phyloP scores from a whole-genome alignment of 179 eudicot genomes.

The Actinidia arguta region DNA sequence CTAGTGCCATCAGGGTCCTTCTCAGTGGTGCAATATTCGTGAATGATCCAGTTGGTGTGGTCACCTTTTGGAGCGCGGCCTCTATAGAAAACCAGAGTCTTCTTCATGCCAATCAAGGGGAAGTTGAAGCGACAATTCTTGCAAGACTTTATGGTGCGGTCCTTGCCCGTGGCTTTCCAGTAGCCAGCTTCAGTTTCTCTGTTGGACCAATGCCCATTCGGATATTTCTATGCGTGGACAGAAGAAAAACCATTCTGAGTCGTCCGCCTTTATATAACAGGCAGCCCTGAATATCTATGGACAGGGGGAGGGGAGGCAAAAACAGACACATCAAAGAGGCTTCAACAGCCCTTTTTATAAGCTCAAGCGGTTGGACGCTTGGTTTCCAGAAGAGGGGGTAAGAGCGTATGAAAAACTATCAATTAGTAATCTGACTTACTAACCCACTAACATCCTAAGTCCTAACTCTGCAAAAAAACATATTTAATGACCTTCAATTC shows the following conservation, averaged over 20 bases:
- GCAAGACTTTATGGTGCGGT: constrained; percentile 65
- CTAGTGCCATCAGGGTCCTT: constrained; percentile 78
- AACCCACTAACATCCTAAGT: no score
- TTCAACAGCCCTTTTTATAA: not conserved
- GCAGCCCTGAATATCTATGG: constrained; percentile 72
- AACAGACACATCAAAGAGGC: constrained; percentile 1
- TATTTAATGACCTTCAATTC: no score
- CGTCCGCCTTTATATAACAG: constrained; percentile 60
- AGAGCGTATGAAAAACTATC: not conserved
- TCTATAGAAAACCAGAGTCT: constrained; percentile 85
- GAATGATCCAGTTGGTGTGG: constrained; percentile 92
- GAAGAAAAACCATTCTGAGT: constrained; percentile 95
- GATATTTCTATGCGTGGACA: constrained; percentile 96
- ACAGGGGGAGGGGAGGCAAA: not conserved
- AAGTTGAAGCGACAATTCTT: constrained; percentile 39
- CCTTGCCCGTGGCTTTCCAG: constrained; percentile 99
- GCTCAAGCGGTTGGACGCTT: no score
- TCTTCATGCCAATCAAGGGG: constrained; percentile 98
- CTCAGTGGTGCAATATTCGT: constrained; percentile 83
- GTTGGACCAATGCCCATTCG: constrained; percentile 86
- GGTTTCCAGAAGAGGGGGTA: no score
- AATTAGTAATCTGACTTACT: not conserved
- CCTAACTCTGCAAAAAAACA: no score
- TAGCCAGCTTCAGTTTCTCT: constrained; percentile 85
- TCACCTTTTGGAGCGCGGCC: constrained; percentile 96